Base-by-base conservation (phyloP, 78 protist genomes). In the Guillardia theta region DNA sequence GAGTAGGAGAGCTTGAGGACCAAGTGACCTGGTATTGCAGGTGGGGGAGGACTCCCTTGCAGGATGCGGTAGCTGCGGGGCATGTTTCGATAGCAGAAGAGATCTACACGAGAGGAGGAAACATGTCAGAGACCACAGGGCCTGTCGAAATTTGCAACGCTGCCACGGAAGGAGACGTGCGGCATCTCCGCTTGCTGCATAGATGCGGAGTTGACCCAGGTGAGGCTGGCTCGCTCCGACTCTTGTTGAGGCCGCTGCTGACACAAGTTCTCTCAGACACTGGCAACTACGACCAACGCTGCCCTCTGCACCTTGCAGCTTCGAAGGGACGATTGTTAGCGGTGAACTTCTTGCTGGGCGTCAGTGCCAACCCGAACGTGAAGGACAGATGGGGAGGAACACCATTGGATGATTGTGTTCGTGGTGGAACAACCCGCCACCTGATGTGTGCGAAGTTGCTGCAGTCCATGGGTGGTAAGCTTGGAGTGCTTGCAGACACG, bases 261-360 rank as follows among this genome's bases (percentile, higher is more conserved):
- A n/a, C n/a, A n/a, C n/a, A n/a, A n/a, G n/a, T n/a, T n/a, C n/a
- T n/a, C n/a, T 6, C 43, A 41, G 39, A 88, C 93, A 8, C 4
- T 6, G 93, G 93, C 39, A 64, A 88, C 64, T 88, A 88, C 93
- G 93, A 88, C 93, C 6, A 22, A 8, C 93, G 93, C 44, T 27
- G 45, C 30, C 76, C 93, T 1, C 43, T 88, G 64, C 93, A 88
- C 37, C 33, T 88, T 41, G 54, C 93, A 2, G 27, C 93, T 8
- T 54, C 93, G 41, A 43, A 70, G 70, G 70, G 70, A 0, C 10
- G 37, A 53, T 37, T 70, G 27, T 43, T 70, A 15, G 87, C 87
- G 45, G 87, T 70, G n/a, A 36, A 27, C 87, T 70, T 70, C 87
- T 43, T 70, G 45, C 9, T 70, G 47, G 87, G 33, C 39, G 41